A percentile compares a stretch with the other conserved stretches of the same genome.
Evolutionary conservation across 768 basidiomycete species (phyloP).

Genomic region (Collybiopsis confluens): DNA sequence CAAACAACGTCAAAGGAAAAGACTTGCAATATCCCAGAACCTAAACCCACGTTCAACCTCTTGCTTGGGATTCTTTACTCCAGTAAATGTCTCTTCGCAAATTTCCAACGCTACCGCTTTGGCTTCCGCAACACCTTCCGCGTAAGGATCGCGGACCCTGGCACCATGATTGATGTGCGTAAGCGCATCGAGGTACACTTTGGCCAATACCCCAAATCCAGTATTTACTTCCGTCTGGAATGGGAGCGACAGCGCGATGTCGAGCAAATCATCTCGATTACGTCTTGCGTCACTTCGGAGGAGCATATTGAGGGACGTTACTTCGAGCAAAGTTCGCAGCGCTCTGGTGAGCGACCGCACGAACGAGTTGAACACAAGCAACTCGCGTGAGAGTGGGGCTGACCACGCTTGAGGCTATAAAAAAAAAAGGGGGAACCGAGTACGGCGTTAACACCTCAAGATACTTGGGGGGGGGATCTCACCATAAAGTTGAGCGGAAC

Average conservation of each 20-base stretch:
- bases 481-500: slow-evolving; percentile 95
- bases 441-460: background rate
- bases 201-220: slow-evolving; percentile 94
- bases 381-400: slow-evolving; percentile 92
- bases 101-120: slow-evolving; percentile 87
- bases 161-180: slow-evolving; percentile 82
- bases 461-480: slow-evolving; percentile 21
- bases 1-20: slow-evolving; percentile 53
- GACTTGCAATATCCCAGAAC: slow-evolving; percentile 96
- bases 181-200: slow-evolving; percentile 92
- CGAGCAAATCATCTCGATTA: slow-evolving; percentile 85
- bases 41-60: slow-evolving; percentile 97
- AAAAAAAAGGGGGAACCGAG: background rate
- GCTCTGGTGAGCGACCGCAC: slow-evolving; percentile 88
- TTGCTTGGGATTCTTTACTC: slow-evolving; percentile 78
- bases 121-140: slow-evolving; percentile 74
- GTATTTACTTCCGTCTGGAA: slow-evolving; percentile 98
- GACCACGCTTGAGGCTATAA: slow-evolving; percentile 85
- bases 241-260: slow-evolving; percentile 87
- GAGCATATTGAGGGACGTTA: slow-evolving; percentile 89
- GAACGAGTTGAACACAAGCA: slow-evolving; percentile 98
- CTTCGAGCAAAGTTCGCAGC: slow-evolving; percentile 85
- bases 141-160: slow-evolving; percentile 72
- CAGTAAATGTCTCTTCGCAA: slow-evolving; percentile 91
- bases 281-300: slow-evolving; percentile 84